These are phyloP conservation scores for Davidsoniella virescens DNA, from an alignment of 2,329 filamentous ascomycete genomes.

Conservation along the genomic window DNA sequence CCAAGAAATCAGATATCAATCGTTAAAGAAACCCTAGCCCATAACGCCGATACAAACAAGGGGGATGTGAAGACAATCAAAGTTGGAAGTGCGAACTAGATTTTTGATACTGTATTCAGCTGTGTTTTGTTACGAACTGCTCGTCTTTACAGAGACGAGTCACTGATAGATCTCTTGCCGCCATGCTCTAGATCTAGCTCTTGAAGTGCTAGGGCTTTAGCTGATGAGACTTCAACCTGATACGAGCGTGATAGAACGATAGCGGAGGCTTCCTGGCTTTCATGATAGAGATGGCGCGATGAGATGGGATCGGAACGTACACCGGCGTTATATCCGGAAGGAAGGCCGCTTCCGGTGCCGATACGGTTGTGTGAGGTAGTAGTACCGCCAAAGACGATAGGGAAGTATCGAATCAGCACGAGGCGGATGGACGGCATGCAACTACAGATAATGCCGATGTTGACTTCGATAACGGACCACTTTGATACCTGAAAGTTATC, in stretches of 20 bases:
- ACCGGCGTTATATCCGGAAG: not conserved
- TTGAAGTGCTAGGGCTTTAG: not conserved
- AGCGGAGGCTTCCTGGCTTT: conserved; percentile 2
- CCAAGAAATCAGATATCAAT: no score
- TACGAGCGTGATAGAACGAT: conserved; percentile 9
- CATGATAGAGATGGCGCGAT: not conserved
- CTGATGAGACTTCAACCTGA: conserved; percentile 1
- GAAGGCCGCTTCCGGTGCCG: not conserved
- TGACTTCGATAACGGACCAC: conserved; percentile 20
- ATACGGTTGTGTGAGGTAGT: not conserved
- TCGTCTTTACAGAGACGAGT: no score
- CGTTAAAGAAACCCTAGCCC: no score
- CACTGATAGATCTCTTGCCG: no score
- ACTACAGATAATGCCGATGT: conserved; percentile 19
- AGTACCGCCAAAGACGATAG: conserved; percentile 10
- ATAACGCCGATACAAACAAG: no score
- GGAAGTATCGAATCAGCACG: conserved; percentile 16
- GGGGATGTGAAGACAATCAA: no score
- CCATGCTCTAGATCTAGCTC: not conserved
- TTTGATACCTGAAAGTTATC: conserved; percentile 17
- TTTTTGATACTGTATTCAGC: no score
- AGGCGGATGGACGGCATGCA: conserved; percentile 19
- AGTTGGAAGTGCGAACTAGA: no score
- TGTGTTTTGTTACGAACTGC: no score
- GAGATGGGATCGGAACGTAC: not conserved